Evolutionary conservation across 176 grass and related monocot genomes (phyloP).

Genomic region (Raddia distichophylla): DNA sequence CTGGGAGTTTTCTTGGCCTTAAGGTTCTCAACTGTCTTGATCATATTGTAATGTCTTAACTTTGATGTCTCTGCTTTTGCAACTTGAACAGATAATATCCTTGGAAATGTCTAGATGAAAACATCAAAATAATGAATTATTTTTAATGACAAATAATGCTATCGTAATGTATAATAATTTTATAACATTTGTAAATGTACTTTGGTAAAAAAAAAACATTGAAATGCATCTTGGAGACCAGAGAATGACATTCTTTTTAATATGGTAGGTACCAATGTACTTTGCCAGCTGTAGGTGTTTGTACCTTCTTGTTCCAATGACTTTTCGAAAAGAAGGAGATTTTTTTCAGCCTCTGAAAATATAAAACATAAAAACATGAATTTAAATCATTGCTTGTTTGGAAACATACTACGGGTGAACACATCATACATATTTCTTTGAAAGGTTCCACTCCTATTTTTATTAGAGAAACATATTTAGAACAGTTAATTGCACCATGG

Average conservation of each 20-base stretch:
- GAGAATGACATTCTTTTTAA: constrained; percentile 7
- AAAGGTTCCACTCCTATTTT: background rate
- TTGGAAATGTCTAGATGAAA: constrained; percentile 23
- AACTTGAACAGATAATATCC: constrained; percentile 9
- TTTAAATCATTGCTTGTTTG: background rate
- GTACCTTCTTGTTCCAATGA: background rate
- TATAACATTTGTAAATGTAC: background rate
- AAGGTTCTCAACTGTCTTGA: constrained; percentile 60
- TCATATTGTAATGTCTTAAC: constrained; percentile 18
- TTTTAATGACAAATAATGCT: constrained; percentile 15
- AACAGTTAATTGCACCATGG: background rate
- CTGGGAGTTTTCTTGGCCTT: constrained; percentile 83
- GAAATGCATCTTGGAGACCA: background rate
- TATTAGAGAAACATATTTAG: background rate
- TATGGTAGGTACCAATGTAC: background rate
- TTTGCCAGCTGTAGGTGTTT: background rate
- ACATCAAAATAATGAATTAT: constrained; percentile 17
- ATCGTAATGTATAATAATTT: background rate
- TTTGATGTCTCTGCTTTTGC: background rate
- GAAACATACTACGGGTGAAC: background rate
- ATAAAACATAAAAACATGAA: background rate
- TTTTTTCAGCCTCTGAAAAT: background rate
- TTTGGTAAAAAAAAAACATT: constrained; percentile 7
- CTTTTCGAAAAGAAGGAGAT: too few relatives aligned
- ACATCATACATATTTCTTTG: background rate